Percentiles rank a stretch among this genome's conserved stretches.
These are phyloP conservation scores for Populus davidiana DNA, from an alignment of 345 rosid species.

Conservation along the genomic window DNA sequence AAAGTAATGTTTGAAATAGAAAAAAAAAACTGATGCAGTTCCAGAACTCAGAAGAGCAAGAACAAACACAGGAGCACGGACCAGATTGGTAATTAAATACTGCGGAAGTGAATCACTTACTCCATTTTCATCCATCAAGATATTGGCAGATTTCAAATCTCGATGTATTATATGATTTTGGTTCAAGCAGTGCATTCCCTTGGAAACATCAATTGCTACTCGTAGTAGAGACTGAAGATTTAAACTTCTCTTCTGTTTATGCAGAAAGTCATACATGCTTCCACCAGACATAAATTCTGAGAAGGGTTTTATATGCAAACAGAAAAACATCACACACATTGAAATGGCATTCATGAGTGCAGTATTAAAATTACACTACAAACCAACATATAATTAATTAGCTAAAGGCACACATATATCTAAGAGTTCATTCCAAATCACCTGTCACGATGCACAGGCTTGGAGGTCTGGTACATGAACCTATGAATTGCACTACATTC, in stretches of 20 bases:
- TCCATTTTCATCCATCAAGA: slow-evolving; percentile 62
- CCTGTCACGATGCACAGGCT: slow-evolving; percentile 60
- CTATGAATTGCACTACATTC: slow-evolving; percentile 60
- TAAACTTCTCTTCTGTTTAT: slow-evolving; percentile 47
- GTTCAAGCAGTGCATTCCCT: slow-evolving; percentile 71
- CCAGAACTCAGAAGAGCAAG: neutral
- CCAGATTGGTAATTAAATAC: slow-evolving; percentile 4
- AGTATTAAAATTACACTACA: neutral
- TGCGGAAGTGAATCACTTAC: slow-evolving; percentile 37
- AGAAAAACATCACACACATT: neutral
- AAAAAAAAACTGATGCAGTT: neutral
- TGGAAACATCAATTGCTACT: slow-evolving; percentile 64
- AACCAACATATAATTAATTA: neutral
- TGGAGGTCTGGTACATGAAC: slow-evolving; percentile 61
- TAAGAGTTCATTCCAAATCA: slow-evolving; percentile 7
- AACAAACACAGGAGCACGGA: neutral
- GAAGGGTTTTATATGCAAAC: slow-evolving; percentile 14
- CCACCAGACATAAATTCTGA: slow-evolving; percentile 70
- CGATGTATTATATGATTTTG: slow-evolving; percentile 48
- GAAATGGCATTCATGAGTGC: neutral
- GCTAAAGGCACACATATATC: neutral
- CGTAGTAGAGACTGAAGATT: slow-evolving; percentile 48
- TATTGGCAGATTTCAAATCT: slow-evolving; percentile 72
- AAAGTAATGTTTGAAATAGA: neutral
- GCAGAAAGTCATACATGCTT: slow-evolving; percentile 61